Conservation (phyloP, 2,329 filamentous ascomycete species). For the Colletotrichum tofieldiae region DNA sequence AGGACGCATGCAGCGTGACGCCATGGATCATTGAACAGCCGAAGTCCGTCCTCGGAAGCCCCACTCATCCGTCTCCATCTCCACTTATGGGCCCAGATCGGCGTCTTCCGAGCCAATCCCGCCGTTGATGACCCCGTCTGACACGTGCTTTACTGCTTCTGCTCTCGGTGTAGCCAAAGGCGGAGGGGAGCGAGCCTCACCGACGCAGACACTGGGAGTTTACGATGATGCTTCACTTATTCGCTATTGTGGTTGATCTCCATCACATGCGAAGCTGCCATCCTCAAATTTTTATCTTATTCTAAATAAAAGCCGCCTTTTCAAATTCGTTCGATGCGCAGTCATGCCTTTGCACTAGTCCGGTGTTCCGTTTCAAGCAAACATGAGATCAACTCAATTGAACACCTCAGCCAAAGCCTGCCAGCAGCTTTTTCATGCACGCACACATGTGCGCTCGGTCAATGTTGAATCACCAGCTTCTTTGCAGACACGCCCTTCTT, state of each 20-base stretch:
- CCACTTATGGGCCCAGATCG: background rate
- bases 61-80: background rate
- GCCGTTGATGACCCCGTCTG: background rate
- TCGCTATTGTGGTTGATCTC: too few species aligned
- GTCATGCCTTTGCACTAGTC: conserved; percentile 6
- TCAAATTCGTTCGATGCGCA: background rate
- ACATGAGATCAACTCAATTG: conserved; percentile 27
- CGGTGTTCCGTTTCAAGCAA: background rate
- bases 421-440: background rate
- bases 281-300: too few species aligned
- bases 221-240: background rate
- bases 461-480: conserved; percentile 1
- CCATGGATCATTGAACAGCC: conserved; percentile 22
- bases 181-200: background rate
- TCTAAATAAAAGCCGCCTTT: too few species aligned
- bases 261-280: background rate
- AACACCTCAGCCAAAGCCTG: background rate
- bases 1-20: conserved; percentile 6
- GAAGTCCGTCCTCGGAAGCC: background rate
- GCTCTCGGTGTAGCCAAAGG: background rate
- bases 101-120: conserved; percentile 33
- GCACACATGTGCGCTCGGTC: background rate
- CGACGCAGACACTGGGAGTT: background rate
- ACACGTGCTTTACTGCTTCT: background rate
- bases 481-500: conserved; percentile 19